Base-by-base conservation (phyloP, 1,284 basidiomycete genomes). In the Chalciporus sp. region DNA sequence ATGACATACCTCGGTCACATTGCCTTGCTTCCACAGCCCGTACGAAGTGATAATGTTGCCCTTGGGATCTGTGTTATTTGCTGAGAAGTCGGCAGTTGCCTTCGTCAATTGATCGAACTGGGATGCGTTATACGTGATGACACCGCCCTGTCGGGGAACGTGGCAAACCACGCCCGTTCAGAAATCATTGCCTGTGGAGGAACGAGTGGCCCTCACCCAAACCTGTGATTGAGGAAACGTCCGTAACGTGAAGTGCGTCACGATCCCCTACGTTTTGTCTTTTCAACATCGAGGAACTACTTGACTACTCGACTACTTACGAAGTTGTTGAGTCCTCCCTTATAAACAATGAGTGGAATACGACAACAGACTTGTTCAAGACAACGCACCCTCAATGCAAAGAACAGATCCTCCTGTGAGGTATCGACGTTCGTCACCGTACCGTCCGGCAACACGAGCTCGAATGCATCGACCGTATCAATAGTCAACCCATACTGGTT, bases 261-360 rank as follows among this genome's bases (percentile, higher is more conserved):
- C 83, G 37, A 86, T 81, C 1, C 84, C 84, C 84, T 86, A 28
- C 17, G 23, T 55, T 33, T 28, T 49, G 43, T 44, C n/a, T 39
- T 23, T 27, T 51, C 40, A 42, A 35, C 16, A 33, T 26, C 47
- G 12, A 47, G 26, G 23, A n/a, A 41, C 29, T 44, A 28, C 45
- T 23, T 5, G 28, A 46, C 20, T 51, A 55, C 40, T 47, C 52
- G 20, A 17, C 7, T 43, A 49, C 79, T 62, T 58, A 83, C 83
- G 60, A 84, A 85, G 66, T 85, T 85, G 59, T 86, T 86, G 61
- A 77, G 74, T 10, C 83, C 81, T 42, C 84, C 84, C 81, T 23
- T 84, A 37, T 29, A 37, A 10, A 37, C 10, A 27, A 26, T 64
- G 53, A 69, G 31, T 58, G 74, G 76, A 77, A 78, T 7, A 76